These are phyloP conservation scores for Uncinocarpus reesii DNA, from an alignment of 2,329 filamentous ascomycete genomes.

Conservation along the genomic window DNA sequence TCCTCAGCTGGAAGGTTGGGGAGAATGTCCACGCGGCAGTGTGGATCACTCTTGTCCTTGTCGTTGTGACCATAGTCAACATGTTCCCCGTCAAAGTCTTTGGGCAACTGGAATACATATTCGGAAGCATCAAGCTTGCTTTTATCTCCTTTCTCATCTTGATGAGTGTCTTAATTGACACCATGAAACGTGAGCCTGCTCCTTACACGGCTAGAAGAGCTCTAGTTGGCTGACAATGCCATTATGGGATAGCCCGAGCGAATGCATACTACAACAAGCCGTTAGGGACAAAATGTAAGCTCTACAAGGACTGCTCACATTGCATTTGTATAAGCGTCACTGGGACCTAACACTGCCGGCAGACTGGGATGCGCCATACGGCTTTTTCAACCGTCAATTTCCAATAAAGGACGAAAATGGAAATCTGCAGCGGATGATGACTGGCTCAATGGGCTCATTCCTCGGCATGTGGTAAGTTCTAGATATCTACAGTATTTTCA, in stretches of 20 bases:
- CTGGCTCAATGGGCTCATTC: conserved; percentile 29
- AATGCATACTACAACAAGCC: conserved; percentile 31
- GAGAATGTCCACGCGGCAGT: conserved; percentile 30
- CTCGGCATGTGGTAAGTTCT: conserved; percentile 31
- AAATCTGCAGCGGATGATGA: conserved; percentile 23
- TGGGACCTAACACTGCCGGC: not conserved
- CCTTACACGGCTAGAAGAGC: not conserved
- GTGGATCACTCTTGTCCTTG: conserved; percentile 29
- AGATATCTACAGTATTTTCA: not conserved
- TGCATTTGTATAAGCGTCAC: not conserved
- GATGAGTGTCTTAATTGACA: conserved; percentile 35
- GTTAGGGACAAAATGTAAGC: conserved; percentile 30
- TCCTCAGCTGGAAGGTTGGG: conserved; percentile 24
- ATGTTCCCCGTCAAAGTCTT: conserved; percentile 32
- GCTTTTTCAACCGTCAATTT: conserved; percentile 31
- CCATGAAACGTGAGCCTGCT: conserved; percentile 25
- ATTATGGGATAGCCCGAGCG: conserved; percentile 23
- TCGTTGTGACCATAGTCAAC: conserved; percentile 29
- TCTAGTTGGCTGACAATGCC: not conserved
- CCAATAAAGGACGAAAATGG: conserved; percentile 26
- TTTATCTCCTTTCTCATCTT: conserved; percentile 36
- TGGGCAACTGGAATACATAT: conserved; percentile 29
- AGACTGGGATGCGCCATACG: conserved; percentile 32
- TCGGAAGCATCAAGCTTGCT: conserved; percentile 28
- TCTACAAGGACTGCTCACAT: not conserved